These are phyloP conservation scores for Thelephora aurantiotincta DNA, from an alignment of 768 basidiomycete genomes.

Conservation along the genomic window DNA sequence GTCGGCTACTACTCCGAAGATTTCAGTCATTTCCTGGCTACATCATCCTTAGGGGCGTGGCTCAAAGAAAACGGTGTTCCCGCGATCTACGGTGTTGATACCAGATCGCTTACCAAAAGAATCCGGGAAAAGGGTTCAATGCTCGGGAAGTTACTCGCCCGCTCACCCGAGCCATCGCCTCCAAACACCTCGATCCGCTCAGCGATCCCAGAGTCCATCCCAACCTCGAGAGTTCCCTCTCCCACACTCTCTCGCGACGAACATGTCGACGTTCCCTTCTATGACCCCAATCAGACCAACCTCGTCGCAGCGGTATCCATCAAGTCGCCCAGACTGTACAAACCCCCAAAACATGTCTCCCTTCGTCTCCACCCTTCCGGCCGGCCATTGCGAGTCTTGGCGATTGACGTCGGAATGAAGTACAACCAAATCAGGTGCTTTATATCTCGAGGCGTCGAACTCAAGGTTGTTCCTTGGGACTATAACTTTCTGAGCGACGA, in stretches of 20 bases:
- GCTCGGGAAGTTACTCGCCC: constrained; percentile 73
- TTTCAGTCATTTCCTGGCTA: constrained; percentile 89
- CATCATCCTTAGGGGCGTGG: constrained; percentile 81
- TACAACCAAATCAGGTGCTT: constrained; percentile 99
- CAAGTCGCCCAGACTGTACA: constrained; percentile 49
- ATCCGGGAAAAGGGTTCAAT: constrained; percentile 91
- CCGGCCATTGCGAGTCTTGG: constrained; percentile 70
- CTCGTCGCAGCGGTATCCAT: constrained; percentile 86
- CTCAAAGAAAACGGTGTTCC: constrained; percentile 90
- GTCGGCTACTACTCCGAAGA: constrained; percentile 90
- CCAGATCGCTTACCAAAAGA: constrained; percentile 90
- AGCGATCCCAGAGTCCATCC: constrained; percentile 22
- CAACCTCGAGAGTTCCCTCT: constrained; percentile 34
- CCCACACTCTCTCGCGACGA: constrained; percentile 70
- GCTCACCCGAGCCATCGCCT: constrained; percentile 31
- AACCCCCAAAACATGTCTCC: constrained; percentile 28
- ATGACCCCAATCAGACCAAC: constrained; percentile 80
- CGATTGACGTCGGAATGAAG: constrained; percentile 99
- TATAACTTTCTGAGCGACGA: constrained; percentile 62
- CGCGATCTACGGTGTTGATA: constrained; percentile 93
- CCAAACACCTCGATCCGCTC: constrained; percentile 23
- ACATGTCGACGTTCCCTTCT: constrained; percentile 70
- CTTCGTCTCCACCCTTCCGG: constrained; percentile 64
- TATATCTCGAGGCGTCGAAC: constrained; percentile 77
- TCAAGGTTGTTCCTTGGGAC: constrained; percentile 97